Percentiles rank a stretch among this genome's conserved stretches.
Conservation (phyloP, 179 eudicot genomes). For the Vitellaria paradoxa region DNA sequence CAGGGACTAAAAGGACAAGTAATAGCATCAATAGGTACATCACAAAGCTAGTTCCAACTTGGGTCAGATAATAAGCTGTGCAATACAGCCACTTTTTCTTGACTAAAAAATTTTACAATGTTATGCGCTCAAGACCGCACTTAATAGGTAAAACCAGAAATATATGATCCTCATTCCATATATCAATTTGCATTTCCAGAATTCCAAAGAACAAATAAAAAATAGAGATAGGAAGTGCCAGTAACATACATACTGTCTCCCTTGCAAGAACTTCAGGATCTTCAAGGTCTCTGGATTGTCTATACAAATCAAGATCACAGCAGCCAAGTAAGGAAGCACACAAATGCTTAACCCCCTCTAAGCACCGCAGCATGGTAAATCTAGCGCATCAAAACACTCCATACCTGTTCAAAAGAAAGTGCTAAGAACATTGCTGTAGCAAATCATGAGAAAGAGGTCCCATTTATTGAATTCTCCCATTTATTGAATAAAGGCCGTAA, state of each 20-base stretch:
- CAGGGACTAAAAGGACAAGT: background rate
- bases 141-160: slow-evolving; percentile 2
- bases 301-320: slow-evolving; percentile 51
- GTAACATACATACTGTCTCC: slow-evolving; percentile 56
- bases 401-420: slow-evolving; percentile 33
- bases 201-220: background rate
- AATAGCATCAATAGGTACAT: slow-evolving; percentile 2
- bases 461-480: background rate
- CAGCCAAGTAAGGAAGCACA: slow-evolving; percentile 44
- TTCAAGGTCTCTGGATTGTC: slow-evolving; percentile 49
- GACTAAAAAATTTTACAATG: background rate
- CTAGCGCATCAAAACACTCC: slow-evolving; percentile 36
- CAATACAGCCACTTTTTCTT: background rate
- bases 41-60: background rate
- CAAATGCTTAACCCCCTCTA: slow-evolving; percentile 52
- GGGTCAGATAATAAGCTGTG: background rate
- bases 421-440: background rate
- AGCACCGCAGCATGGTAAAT: slow-evolving; percentile 55
- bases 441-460: background rate
- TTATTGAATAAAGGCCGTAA: background rate
- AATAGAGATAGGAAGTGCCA: background rate
- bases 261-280: slow-evolving; percentile 62
- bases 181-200: background rate
- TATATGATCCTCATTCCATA: background rate
- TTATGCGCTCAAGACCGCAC: background rate